phyloP scores from a whole-genome alignment of 1,284 basidiomycete genomes.

The Ustilago sp. region DNA sequence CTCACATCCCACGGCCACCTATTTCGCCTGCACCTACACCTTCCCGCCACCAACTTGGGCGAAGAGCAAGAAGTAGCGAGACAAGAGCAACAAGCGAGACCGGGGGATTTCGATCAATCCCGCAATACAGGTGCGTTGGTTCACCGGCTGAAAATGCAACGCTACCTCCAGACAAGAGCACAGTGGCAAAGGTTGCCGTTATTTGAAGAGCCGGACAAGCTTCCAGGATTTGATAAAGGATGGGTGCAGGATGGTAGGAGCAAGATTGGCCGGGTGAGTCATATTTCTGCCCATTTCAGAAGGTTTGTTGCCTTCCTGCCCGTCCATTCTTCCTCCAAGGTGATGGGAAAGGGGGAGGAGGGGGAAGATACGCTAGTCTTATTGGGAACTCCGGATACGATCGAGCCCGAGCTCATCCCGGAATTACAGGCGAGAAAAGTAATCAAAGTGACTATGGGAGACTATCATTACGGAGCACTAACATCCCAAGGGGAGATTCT shows the following conservation, averaged over 20 bases:
- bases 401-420: constrained; percentile 75
- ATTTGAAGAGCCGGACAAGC: constrained; percentile 17
- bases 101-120: background rate
- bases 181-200: constrained; percentile 16
- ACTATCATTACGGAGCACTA: constrained; percentile 88
- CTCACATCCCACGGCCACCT: constrained; percentile 44
- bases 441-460: constrained; percentile 86
- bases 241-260: constrained; percentile 12
- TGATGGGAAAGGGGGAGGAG: background rate
- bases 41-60: background rate
- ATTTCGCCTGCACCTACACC: constrained; percentile 38
- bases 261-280: constrained; percentile 60
- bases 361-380: constrained; percentile 50
- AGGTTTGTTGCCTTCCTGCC: constrained; percentile 80
- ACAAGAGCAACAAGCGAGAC: background rate
- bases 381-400: constrained; percentile 59
- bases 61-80: constrained; percentile 7
- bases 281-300: constrained; percentile 86
- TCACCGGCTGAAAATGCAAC: background rate
- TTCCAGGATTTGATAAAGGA: constrained; percentile 8
- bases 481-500: constrained; percentile 80
- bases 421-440: constrained; percentile 79
- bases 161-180: constrained; percentile 1
- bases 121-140: background rate
- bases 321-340: constrained; percentile 74